Percentiles rank a stretch among this genome's conserved stretches.
phyloP scores from a whole-genome alignment of 2,329 filamentous ascomycete genomes.

The Colletotrichum coccodes region DNA sequence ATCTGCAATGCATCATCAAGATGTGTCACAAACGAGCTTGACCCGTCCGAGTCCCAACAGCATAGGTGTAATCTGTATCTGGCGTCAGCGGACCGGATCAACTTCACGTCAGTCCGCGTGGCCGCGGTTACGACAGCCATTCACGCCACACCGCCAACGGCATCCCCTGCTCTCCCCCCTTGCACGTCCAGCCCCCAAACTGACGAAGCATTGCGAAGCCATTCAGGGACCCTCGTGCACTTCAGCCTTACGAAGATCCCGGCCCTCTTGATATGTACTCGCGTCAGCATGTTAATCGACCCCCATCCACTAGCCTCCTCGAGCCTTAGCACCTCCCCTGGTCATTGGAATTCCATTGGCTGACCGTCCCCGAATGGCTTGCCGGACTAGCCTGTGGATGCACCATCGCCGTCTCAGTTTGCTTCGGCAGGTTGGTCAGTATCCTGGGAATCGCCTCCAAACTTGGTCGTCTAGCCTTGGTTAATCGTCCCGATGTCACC shows the following conservation, averaged over 20 bases:
- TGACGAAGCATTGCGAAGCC: not conserved
- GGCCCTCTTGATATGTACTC: slow-evolving; percentile 11
- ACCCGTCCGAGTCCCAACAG: not conserved
- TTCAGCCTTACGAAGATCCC: slow-evolving; percentile 35
- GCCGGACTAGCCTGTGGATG: slow-evolving; percentile 5
- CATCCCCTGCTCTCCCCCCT: slow-evolving; percentile 6
- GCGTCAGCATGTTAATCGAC: slow-evolving; percentile 29
- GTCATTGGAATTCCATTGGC: slow-evolving; percentile 27
- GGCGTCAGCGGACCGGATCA: slow-evolving; percentile 1
- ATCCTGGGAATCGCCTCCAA: slow-evolving; percentile 1
- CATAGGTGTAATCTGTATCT: not conserved
- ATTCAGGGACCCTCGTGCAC: slow-evolving; percentile 16
- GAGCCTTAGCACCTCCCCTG: not conserved
- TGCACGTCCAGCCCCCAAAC: slow-evolving; percentile 8
- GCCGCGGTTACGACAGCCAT: slow-evolving; percentile 15
- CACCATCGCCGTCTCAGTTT: slow-evolving; percentile 7
- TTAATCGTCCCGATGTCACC: not conserved
- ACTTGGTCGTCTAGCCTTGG: not conserved
- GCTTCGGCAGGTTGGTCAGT: slow-evolving; percentile 1
- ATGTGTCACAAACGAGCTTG: slow-evolving; percentile 18
- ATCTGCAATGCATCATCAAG: slow-evolving; percentile 19
- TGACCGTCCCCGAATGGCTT: slow-evolving; percentile 1
- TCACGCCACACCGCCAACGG: slow-evolving; percentile 14
- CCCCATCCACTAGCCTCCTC: slow-evolving; percentile 22
- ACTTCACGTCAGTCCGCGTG: slow-evolving; percentile 20